Percentiles rank a stretch among this genome's conserved stretches.
Conservation (phyloP, 2,329 filamentous ascomycete species). For the Sordariomycetes sp. region DNA sequence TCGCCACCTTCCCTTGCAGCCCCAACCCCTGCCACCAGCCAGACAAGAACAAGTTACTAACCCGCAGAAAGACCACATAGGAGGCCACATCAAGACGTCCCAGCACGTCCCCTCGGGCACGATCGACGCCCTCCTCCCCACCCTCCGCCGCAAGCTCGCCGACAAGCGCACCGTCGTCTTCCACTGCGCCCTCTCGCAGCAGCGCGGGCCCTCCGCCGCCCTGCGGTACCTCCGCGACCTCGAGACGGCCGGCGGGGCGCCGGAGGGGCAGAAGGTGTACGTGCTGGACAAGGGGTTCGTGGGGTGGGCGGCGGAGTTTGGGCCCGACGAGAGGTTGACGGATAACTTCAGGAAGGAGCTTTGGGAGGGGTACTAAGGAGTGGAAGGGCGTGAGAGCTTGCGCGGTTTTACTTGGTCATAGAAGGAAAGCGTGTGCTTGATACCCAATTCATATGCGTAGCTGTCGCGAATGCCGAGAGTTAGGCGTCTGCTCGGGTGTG, state of each 20-base stretch:
- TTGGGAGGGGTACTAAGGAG: conserved; percentile 38
- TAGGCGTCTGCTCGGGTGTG: too few relatives aligned
- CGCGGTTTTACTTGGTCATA: too few relatives aligned
- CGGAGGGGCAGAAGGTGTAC: conserved; percentile 57
- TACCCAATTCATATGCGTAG: too few relatives aligned
- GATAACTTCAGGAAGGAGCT: conserved; percentile 77
- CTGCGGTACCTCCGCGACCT: conserved; percentile 63
- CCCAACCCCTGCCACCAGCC: neutral
- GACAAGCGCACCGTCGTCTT: conserved; percentile 82
- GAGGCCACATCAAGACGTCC: conserved; percentile 75
- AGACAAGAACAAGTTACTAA: neutral
- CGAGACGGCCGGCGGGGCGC: conserved; percentile 13
- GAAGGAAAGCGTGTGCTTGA: too few relatives aligned
- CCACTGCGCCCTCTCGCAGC: conserved; percentile 87
- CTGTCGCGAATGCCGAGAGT: too few relatives aligned
- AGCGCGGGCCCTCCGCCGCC: conserved; percentile 78
- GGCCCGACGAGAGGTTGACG: conserved; percentile 68
- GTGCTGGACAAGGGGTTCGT: conserved; percentile 78
- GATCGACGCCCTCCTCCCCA: conserved; percentile 68
- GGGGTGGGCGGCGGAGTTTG: conserved; percentile 80
- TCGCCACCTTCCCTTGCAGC: neutral
- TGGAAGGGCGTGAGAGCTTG: too few relatives aligned
- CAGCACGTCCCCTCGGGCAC: conserved; percentile 64
- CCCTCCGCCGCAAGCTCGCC: conserved; percentile 67
- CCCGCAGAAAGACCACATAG: conserved; percentile 59